These are phyloP conservation scores for Linum lewisii DNA, from an alignment of 345 rosid species.

Conservation along the genomic window DNA sequence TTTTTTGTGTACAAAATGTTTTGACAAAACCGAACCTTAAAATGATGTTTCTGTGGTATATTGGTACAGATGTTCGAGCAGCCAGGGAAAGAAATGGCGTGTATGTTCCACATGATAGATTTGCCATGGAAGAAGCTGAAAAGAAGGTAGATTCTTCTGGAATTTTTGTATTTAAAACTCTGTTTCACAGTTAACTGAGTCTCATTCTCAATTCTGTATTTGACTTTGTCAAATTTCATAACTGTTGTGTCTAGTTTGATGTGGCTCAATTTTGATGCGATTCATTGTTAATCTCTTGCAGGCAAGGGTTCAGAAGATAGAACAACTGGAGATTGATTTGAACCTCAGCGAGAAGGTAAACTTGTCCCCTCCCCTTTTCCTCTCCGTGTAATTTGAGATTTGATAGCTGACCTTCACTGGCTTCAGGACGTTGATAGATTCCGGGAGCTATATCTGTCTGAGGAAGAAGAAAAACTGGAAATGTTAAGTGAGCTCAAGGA, in stretches of 20 bases:
- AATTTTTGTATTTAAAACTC: neutral
- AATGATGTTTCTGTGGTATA: neutral
- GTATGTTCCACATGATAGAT: conserved; percentile 79
- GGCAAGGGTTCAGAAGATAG: conserved; percentile 69
- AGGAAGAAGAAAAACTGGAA: conserved; percentile 62
- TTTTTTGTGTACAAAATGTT: neutral
- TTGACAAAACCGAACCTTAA: conserved; percentile 1
- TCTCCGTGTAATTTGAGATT: neutral
- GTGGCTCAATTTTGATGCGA: conserved; percentile 5
- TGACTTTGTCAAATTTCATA: neutral
- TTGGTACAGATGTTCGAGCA: conserved; percentile 69
- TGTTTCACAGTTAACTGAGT: neutral
- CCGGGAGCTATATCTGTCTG: conserved; percentile 51
- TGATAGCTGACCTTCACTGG: conserved; percentile 12
- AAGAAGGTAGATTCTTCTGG: conserved; percentile 51
- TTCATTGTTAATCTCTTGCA: conserved; percentile 16
- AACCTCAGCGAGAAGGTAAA: conserved; percentile 47
- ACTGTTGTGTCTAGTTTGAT: neutral
- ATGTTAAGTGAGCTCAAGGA: conserved; percentile 50
- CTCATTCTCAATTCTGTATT: neutral
- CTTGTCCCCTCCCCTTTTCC: conserved; percentile 1
- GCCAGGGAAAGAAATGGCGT: conserved; percentile 92
- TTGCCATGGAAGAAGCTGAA: conserved; percentile 73
- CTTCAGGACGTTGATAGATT: conserved; percentile 59
- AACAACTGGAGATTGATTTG: conserved; percentile 66